Conservation (phyloP, 1,139 yeast genomes). For the Blastobotrys petasosporus region DNA sequence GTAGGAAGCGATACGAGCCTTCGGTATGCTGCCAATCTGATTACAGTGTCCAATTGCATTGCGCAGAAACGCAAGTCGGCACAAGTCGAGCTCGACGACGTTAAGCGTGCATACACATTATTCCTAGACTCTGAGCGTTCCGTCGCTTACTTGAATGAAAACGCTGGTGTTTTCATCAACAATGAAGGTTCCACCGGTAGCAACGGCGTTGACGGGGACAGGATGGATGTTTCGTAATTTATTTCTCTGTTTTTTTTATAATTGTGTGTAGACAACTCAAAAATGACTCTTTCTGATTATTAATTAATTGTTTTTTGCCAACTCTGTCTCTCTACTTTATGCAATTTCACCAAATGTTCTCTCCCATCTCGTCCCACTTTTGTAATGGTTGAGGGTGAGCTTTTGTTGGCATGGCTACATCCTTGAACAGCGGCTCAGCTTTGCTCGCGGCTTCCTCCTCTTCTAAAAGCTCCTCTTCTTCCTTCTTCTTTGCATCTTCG, state of each 20-base stretch:
- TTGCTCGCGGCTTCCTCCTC: slow-evolving; percentile 23
- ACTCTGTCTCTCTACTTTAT: no score
- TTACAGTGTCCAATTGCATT: slow-evolving; percentile 81
- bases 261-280: neutral
- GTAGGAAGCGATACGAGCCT: slow-evolving; percentile 90
- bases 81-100: slow-evolving; percentile 72
- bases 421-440: slow-evolving; percentile 6
- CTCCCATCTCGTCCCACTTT: slow-evolving; percentile 9
- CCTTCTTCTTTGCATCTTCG: slow-evolving; percentile 21
- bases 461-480: slow-evolving; percentile 5
- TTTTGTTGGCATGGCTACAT: slow-evolving; percentile 6
- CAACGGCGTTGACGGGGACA: slow-evolving; percentile 8
- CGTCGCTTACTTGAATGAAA: slow-evolving; percentile 41
- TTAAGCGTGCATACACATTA: slow-evolving; percentile 79
- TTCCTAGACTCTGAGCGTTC: slow-evolving; percentile 86
- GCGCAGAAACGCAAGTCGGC: slow-evolving; percentile 71
- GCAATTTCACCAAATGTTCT: slow-evolving; percentile 13
- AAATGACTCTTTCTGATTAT: neutral
- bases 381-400: slow-evolving; percentile 5
- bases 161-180: slow-evolving; percentile 23
- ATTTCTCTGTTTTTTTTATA: neutral
- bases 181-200: slow-evolving; percentile 25
- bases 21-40: slow-evolving; percentile 88
- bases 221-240: slow-evolving; percentile 14
- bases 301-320: neutral